Base-by-base conservation (phyloP, 2,329 filamentous ascomycete genomes). In the Metarhizium album region DNA sequence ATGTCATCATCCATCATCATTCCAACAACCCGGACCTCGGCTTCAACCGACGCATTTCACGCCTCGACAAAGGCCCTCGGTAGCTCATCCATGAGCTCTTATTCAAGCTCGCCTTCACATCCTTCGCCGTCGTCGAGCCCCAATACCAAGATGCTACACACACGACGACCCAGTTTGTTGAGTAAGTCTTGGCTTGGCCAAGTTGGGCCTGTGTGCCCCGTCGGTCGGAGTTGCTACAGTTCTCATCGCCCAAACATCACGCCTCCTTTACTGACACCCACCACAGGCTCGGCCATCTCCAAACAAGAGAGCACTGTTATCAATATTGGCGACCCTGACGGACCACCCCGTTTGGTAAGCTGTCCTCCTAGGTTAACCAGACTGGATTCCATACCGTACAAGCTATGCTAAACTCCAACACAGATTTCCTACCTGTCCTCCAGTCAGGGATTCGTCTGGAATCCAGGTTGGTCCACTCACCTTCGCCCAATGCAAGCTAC, bases 361-460 rank as follows among this genome's bases (percentile, higher is more conserved):
- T 27, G 29, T 24, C 38, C 8, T 20, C 47, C 23, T 29, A 18
- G 23, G 20, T 5, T n/a, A 3, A 24, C 18, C 4, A 24, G 4
- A 24, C 40, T 40, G 37, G 20, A 2, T 20, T 18, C 23, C 43
- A 42, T 37, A 13, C 14, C 11, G 22, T 18, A 9, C 18, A 8
- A 18, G 11, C 18, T 14, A 31, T 9, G 31, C 45, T 46, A n/a
- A 46, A 31, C 16, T 31, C 13, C 33, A 16, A 46, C 13, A 43
- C 58, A 89, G 85, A 88, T 90, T 56, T 87, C 85, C 22, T 91
- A 88, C 64, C 80, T 90, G 47, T 83, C 86, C 54, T 84, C 83
- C 5, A 86, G 82, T 61, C 86, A 91, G 68, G 86, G 86, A 52
- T 91, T 89, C 62, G 81, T 83, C 54, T 91, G 86, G 86, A 90